Base-by-base conservation (phyloP, 2,329 filamentous ascomycete genomes). In the Colletotrichum noveboracense region DNA sequence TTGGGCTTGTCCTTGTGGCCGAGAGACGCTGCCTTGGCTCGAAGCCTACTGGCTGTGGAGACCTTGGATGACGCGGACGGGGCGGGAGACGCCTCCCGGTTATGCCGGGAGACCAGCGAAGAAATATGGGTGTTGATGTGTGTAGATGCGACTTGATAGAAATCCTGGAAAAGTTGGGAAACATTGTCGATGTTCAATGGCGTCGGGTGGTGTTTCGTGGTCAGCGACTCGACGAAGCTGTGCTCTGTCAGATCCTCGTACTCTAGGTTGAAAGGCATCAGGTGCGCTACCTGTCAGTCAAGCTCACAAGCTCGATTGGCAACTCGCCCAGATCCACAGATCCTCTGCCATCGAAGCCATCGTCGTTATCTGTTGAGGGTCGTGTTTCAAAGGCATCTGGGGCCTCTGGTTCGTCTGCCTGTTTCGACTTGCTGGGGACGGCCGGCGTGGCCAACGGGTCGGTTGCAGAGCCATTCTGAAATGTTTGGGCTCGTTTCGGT, bases 191-290 rank as follows among this genome's bases (percentile, higher is more conserved):
- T 94, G 61, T 91, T 94, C 1, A 97, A 93, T 7, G 97, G 97
- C 7, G 92, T 93, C 4, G 94, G 91, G 81, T 98, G 94, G 36
- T 97, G 93, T 87, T 95, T 98, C 79, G 95, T 95, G 64, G 93
- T 94, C 30, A 99, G 87, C 8, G 95, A 96, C 77, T 98, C 95
- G 81, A 98, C 93, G 82, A 99, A 99, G 82, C 95, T 97, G 81
- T 34, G 61, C 52, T 30, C 61, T 66, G 66, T 43, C 67, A 66
- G 74, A 66, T 58, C 65, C 64, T 48, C 8, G 12, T 28, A n/a
- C 16, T 18, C 43, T 36, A n/a, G n/a, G 7, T 24, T 21, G 13
- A 30, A 18, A 24, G 16, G n/a, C 13, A 48, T 14, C 65, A 30
- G 64, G 36, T 55, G 78, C 28, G 16, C 48, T 87, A 96, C 95